Evolutionary conservation across 352 stramenopile genomes (phyloP).

Genomic region (Globisporangium iwayamae): DNA sequence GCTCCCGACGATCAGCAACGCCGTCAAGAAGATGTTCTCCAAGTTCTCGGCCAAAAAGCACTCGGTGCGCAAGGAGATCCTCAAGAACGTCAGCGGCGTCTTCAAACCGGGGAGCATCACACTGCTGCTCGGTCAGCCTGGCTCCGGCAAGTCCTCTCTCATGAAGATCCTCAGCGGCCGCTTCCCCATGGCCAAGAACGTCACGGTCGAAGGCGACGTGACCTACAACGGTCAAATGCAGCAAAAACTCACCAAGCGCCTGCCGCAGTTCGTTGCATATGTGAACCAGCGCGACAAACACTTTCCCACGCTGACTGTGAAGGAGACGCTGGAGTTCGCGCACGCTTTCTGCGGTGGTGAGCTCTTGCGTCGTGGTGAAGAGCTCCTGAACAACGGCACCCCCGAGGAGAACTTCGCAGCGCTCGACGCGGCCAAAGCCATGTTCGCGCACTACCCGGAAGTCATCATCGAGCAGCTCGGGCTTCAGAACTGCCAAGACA

Average conservation of each 20-base stretch:
- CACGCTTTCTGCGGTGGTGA: conserved; percentile 41
- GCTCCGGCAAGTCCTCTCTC: conserved; percentile 22
- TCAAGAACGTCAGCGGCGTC: conserved; percentile 25
- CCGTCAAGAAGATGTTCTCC: conserved; percentile 4
- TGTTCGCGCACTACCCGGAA: conserved; percentile 37
- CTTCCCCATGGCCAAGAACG: conserved; percentile 30
- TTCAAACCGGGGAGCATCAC: conserved; percentile 34
- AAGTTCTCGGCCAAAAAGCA: conserved; percentile 2
- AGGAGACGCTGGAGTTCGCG: conserved; percentile 50
- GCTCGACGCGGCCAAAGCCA: conserved; percentile 15
- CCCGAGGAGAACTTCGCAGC: conserved; percentile 27
- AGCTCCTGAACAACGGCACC: conserved; percentile 32
- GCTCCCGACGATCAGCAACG: conserved; percentile 19
- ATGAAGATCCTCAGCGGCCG: conserved; percentile 35
- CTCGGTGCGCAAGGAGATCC: conserved; percentile 16
- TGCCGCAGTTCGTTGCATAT: conserved; percentile 47
- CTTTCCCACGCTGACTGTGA: conserved; percentile 43
- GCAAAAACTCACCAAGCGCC: conserved; percentile 25
- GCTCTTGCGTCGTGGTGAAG: conserved; percentile 28
- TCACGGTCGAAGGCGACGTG: conserved; percentile 29
- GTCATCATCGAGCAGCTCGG: conserved; percentile 28
- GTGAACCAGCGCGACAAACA: conserved; percentile 43
- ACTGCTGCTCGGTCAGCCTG: conserved; percentile 22
- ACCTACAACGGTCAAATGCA: conserved; percentile 35
- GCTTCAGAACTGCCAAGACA: conserved; percentile 13